Base-by-base conservation (phyloP, 345 rosid species). In the Mercurialis annua region DNA sequence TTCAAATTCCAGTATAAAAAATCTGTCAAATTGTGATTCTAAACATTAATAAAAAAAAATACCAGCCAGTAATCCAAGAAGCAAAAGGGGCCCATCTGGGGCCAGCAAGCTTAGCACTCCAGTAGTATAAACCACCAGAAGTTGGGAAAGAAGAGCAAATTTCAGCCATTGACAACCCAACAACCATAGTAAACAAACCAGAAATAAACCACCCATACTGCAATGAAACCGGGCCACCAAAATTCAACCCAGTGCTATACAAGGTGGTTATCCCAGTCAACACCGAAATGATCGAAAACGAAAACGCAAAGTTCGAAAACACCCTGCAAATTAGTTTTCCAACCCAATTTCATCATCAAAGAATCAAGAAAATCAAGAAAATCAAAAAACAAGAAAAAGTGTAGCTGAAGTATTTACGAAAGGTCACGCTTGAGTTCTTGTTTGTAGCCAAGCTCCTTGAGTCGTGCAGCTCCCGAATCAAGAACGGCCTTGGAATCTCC, bases 81-180 rank as follows among this genome's bases (percentile, higher is more conserved):
- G 97, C 97, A 52, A 94, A 82, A 20, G 99, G 95, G 12, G 99
- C 91, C 99, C 99, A 90, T 6, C 77, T 49, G 8, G 78, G 84
- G 46, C 98, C 98, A 18, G 96, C 97, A 72, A 93, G 97, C 88
- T 78, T 89, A 57, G 99, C 99, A 79, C 99, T 94, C 99, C 99
- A 94, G 68, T 89, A 94, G 73, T 94, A 94, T 49, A 94, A 92
- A 47, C 99, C 99, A 24, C 99, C 96, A 18, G 97, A 94, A 58
- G 99, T 94, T 12, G 99, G 99, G 72, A 85, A 90, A 46, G 99
- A 83, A 30, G 97, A 94, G 71, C 99, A 94, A 70, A 94, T 90
- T 81, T 94, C 97, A 59, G 95, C 99, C 97, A 94, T 90, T 8
- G 99, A 82, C 30, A 79, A 68, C 7, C 96, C 97, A 36, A 90